Conservation (phyloP, 208 protist genomes). For the Wallacemonas sp. region DNA sequence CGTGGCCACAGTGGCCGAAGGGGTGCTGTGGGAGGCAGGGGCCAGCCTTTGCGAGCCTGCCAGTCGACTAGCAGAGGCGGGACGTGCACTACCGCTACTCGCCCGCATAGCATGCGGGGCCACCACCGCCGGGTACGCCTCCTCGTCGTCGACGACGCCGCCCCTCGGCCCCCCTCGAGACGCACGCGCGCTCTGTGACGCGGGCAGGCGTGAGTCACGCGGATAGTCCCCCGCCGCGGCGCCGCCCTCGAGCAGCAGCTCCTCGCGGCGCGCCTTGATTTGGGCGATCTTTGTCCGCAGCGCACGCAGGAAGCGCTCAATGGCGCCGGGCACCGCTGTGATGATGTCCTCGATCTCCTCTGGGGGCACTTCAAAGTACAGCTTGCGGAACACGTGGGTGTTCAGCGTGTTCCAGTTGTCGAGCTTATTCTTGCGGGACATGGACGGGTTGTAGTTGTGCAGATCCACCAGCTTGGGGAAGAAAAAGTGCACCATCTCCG, state of each 20-base stretch:
- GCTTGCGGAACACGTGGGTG: slow-evolving; percentile 93
- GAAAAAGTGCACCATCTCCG: slow-evolving; percentile 96
- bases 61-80: neutral
- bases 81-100: neutral
- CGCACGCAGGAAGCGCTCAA: slow-evolving; percentile 94
- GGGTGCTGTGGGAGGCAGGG: neutral
- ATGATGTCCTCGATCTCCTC: slow-evolving; percentile 93
- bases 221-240: no score
- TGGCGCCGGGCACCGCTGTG: slow-evolving; percentile 86
- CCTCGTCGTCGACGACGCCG: neutral
- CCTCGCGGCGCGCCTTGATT: slow-evolving; percentile 65
- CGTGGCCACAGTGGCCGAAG: neutral
- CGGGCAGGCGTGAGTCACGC: no score
- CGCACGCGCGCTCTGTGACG: no score
- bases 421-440: slow-evolving; percentile 89
- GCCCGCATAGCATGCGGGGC: slow-evolving; percentile 1
- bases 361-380: slow-evolving; percentile 89
- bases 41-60: neutral
- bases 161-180: no score
- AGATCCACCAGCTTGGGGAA: slow-evolving; percentile 97
- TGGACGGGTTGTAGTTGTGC: slow-evolving; percentile 97
- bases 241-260: slow-evolving; percentile 20
- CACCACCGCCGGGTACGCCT: neutral
- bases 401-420: slow-evolving; percentile 98
- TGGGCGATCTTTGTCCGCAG: slow-evolving; percentile 90